Conservation (phyloP, 306 rosid species). For the Albizia julibrissin region DNA sequence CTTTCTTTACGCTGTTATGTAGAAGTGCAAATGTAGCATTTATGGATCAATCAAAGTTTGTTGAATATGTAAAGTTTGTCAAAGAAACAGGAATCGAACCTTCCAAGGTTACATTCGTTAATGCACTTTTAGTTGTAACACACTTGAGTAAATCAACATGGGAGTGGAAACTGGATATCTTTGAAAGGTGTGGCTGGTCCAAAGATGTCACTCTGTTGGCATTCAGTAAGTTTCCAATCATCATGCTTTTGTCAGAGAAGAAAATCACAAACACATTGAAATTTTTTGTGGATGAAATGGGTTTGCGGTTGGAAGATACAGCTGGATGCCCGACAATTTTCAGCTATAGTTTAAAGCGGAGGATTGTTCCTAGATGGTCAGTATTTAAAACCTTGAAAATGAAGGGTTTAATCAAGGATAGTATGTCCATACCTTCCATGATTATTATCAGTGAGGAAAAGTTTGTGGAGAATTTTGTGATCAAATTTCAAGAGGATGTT, state of each 20-base stretch:
- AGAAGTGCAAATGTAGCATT: neutral
- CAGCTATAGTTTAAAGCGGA: constrained; percentile 24
- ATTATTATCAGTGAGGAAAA: neutral
- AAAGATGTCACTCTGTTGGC: no score
- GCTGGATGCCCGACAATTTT: neutral
- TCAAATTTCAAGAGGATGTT: neutral
- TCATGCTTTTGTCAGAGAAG: constrained; percentile 19
- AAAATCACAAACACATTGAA: neutral
- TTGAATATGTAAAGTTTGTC: constrained; percentile 1
- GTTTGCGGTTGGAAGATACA: no score
- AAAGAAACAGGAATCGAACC: constrained; percentile 21
- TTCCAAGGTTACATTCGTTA: neutral
- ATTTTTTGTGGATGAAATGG: constrained; percentile 29
- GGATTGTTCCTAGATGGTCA: constrained; percentile 37
- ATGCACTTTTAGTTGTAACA: constrained; percentile 1
- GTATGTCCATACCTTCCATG: neutral
- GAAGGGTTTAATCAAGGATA: neutral
- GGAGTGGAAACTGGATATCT: constrained; percentile 20
- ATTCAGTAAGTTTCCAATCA: constrained; percentile 27
- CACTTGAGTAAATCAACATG: neutral
- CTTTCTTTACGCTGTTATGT: neutral
- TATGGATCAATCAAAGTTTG: neutral
- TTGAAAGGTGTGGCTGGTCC: no score
- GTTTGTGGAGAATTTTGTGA: neutral
- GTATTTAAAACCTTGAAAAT: constrained; percentile 22